phyloP scores from a whole-genome alignment of 139 green algal species.

The Yamagishiella unicocca region DNA sequence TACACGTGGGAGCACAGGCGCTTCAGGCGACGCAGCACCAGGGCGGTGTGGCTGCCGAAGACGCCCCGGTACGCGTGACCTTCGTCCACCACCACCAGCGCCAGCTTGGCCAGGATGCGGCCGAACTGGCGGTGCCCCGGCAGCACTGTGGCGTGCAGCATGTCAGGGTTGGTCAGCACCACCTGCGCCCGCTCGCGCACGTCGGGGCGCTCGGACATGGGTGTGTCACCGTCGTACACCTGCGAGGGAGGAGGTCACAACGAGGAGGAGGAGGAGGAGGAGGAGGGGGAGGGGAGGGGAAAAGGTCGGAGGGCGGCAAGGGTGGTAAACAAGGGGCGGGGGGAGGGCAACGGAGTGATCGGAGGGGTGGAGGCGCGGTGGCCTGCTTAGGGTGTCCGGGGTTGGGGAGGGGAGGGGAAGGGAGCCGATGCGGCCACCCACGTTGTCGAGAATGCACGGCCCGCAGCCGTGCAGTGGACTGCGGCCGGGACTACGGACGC shows the following conservation, averaged over 20 bases:
- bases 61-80: slow-evolving; percentile 89
- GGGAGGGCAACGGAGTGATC: slow-evolving; percentile 71
- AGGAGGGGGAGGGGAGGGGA: background rate
- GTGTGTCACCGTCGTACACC: slow-evolving; percentile 94
- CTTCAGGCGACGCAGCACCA: slow-evolving; percentile 90
- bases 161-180: slow-evolving; percentile 97
- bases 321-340: slow-evolving; percentile 88
- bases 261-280: background rate
- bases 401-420: background rate
- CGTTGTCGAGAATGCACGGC: too few relatives aligned
- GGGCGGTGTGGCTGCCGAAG: slow-evolving; percentile 91
- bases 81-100: slow-evolving; percentile 93
- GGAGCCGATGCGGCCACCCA: background rate
- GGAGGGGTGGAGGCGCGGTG: too few relatives aligned
- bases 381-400: too few relatives aligned
- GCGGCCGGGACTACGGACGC: too few relatives aligned
- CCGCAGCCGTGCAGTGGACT: too few relatives aligned
- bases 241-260: too few relatives aligned
- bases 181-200: slow-evolving; percentile 74
- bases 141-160: slow-evolving; percentile 94
- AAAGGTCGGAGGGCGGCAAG: too few relatives aligned
- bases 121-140: slow-evolving; percentile 79
- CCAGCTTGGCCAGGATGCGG: slow-evolving; percentile 81
- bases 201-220: slow-evolving; percentile 54
- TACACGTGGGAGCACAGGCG: slow-evolving; percentile 82